Percentiles rank a stretch among this genome's conserved stretches.
These are phyloP conservation scores for Aspergillus panamensis DNA, from an alignment of 495 filamentous ascomycete species.

Conservation along the genomic window DNA sequence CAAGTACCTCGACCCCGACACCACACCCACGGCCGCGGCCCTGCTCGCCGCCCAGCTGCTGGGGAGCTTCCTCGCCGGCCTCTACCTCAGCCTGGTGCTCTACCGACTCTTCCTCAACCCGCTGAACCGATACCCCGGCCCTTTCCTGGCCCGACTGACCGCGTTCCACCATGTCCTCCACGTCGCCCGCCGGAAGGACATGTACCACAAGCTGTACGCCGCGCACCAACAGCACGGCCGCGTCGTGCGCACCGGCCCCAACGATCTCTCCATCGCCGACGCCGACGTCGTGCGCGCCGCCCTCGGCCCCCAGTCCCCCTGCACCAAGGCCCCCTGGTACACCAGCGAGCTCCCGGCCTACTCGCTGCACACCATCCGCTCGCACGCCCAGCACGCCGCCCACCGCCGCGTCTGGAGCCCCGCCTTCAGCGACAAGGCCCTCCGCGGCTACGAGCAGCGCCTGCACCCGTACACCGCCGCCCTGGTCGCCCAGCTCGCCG, in stretches of 20 bases:
- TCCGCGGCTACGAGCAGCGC: slow-evolving; percentile 33
- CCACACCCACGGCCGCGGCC: neutral
- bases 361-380: slow-evolving; percentile 36
- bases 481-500: slow-evolving; percentile 9
- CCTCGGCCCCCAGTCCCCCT: slow-evolving; percentile 29
- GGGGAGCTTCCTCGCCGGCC: neutral
- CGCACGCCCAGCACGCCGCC: slow-evolving; percentile 28
- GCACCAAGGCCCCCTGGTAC: slow-evolving; percentile 39
- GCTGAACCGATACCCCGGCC: slow-evolving; percentile 3
- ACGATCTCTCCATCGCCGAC: slow-evolving; percentile 20
- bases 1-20: neutral
- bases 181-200: neutral
- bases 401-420: slow-evolving; percentile 35
- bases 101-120: slow-evolving; percentile 8
- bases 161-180: neutral
- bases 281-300: slow-evolving; percentile 27
- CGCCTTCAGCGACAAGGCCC: slow-evolving; percentile 30
- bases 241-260: slow-evolving; percentile 17
- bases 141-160: neutral
- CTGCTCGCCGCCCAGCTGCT: neutral
- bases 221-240: neutral
- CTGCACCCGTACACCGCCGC: slow-evolving; percentile 19
- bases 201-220: neutral
- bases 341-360: slow-evolving; percentile 23
- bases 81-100: neutral